Conservation (phyloP, 768 basidiomycete genomes). For the Suillus luteus region DNA sequence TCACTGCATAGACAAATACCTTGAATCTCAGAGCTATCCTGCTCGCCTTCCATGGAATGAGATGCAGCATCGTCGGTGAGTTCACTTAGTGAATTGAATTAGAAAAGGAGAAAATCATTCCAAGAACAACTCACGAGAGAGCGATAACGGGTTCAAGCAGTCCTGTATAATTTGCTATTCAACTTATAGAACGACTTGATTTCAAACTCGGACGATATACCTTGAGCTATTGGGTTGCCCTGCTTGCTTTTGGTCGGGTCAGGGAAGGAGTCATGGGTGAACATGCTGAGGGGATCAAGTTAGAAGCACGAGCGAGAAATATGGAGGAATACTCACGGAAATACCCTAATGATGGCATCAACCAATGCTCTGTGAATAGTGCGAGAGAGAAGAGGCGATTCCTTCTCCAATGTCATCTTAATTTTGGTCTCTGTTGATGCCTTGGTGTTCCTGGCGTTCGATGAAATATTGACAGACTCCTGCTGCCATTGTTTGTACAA, state of each 20-base stretch:
- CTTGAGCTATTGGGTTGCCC: neutral
- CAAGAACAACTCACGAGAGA: neutral
- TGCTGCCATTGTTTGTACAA: constrained; percentile 28
- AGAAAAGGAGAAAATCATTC: neutral
- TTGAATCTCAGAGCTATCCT: neutral
- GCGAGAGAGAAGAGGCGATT: constrained; percentile 8
- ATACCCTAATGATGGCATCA: constrained; percentile 27
- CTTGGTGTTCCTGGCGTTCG: neutral
- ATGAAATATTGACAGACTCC: constrained; percentile 6
- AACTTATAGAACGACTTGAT: neutral
- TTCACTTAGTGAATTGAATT: neutral
- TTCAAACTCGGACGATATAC: neutral
- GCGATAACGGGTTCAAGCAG: constrained; percentile 6
- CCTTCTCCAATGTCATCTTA: constrained; percentile 7
- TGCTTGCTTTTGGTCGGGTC: neutral
- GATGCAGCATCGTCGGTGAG: neutral
- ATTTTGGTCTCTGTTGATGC: neutral
- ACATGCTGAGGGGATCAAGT: constrained; percentile 8
- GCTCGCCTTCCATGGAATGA: neutral
- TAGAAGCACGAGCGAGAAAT: neutral
- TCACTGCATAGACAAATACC: neutral
- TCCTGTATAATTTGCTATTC: constrained; percentile 7
- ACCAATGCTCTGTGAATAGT: constrained; percentile 20
- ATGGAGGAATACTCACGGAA: constrained; percentile 17
- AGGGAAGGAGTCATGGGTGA: constrained; percentile 19